phyloP scores from a whole-genome alignment of 2,329 filamentous ascomycete species.

The Monilinia aucupariae region DNA sequence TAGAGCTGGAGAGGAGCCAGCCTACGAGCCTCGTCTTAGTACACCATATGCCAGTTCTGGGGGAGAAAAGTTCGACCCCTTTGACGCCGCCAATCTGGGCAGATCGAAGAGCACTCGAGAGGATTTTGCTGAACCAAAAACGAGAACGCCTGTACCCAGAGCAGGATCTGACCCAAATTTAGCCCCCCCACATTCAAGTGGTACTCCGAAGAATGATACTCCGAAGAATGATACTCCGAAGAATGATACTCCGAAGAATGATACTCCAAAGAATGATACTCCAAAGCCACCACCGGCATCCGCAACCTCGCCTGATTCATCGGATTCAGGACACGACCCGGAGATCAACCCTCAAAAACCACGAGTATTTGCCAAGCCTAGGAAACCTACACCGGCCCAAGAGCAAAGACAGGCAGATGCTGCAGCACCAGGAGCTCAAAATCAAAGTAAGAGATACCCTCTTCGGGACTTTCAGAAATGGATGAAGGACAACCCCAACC shows the following conservation, averaged over 20 bases:
- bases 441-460: constrained; percentile 26
- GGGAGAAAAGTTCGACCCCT: constrained; percentile 55
- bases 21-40: constrained; percentile 48
- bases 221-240: neutral
- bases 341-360: constrained; percentile 10
- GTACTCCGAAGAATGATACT: constrained; percentile 18
- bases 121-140: constrained; percentile 6
- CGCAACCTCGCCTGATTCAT: constrained; percentile 12
- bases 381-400: constrained; percentile 8
- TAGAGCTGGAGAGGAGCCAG: constrained; percentile 29
- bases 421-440: constrained; percentile 7
- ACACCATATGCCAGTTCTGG: constrained; percentile 52
- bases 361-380: constrained; percentile 18
- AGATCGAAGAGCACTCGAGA: constrained; percentile 34
- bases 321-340: constrained; percentile 18
- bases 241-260: constrained; percentile 15
- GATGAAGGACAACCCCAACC: constrained; percentile 22
- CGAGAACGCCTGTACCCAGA: constrained; percentile 23
- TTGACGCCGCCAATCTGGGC: constrained; percentile 39
- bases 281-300: constrained; percentile 15
- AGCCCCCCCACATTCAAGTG: constrained; percentile 22
- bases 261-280: constrained; percentile 4
- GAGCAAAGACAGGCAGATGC: constrained; percentile 14
- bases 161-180: constrained; percentile 31
- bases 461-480: constrained; percentile 20